Percentiles rank a stretch among this genome's conserved stretches.
phyloP scores from a whole-genome alignment of 495 filamentous ascomycete genomes.

The Aspergillus sclerotioniger region DNA sequence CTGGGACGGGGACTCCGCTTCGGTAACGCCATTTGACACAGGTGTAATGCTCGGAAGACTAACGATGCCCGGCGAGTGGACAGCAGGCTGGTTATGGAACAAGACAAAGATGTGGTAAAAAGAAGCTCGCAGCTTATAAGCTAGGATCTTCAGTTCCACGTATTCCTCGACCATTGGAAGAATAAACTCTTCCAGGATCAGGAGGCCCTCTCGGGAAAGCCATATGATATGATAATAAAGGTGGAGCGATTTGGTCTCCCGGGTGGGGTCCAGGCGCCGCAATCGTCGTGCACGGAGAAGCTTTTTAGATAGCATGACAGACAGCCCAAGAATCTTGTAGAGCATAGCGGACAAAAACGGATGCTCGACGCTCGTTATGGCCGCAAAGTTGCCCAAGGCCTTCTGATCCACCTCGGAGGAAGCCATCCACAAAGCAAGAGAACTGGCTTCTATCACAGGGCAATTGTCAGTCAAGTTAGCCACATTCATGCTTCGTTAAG shows the following conservation, averaged over 20 bases:
- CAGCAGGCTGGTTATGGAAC: constrained; percentile 77
- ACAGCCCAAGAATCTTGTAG: constrained; percentile 87
- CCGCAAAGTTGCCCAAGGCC: constrained; percentile 84
- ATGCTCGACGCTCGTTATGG: constrained; percentile 66
- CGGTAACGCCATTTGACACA: constrained; percentile 17
- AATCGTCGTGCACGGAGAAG: constrained; percentile 79
- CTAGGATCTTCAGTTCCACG: constrained; percentile 78
- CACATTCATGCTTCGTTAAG: constrained; percentile 7
- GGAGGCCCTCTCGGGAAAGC: constrained; percentile 87
- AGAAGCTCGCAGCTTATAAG: constrained; percentile 86
- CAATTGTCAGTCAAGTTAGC: constrained; percentile 17
- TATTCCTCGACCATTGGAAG: constrained; percentile 71
- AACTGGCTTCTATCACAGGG: constrained; percentile 19
- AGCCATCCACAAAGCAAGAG: constrained; percentile 68
- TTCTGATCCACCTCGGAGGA: constrained; percentile 96
- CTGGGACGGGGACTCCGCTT: constrained; percentile 31
- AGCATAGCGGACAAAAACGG: constrained; percentile 75
- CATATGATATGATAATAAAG: constrained; percentile 90
- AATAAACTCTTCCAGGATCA: constrained; percentile 82
- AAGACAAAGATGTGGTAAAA: constrained; percentile 97
- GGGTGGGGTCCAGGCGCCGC: constrained; percentile 76
- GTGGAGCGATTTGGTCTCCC: constrained; percentile 76
- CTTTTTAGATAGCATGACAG: constrained; percentile 81
- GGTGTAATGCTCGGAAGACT: constrained; percentile 28
- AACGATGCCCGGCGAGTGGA: constrained; percentile 46